These are phyloP conservation scores for Dissophora ornata DNA, from an alignment of 192 early-diverging fungal genomes.

Conservation along the genomic window DNA sequence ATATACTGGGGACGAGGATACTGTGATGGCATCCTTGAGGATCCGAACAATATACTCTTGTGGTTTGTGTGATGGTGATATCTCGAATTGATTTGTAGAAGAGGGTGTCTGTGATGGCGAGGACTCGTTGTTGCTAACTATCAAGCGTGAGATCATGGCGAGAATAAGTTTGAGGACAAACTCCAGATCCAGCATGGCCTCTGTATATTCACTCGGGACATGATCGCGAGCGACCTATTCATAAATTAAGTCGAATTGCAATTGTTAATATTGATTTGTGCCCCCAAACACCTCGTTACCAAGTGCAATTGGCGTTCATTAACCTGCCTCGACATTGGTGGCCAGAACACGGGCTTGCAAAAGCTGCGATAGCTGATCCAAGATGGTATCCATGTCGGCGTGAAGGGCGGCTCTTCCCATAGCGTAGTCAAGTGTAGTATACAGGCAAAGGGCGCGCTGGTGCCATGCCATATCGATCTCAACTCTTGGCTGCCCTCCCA, in stretches of 20 bases:
- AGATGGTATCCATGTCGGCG: conserved; percentile 35
- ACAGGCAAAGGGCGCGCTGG: conserved; percentile 58
- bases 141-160: conserved; percentile 46
- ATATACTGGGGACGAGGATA: conserved; percentile 45
- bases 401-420: conserved; percentile 51
- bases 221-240: conserved; percentile 35
- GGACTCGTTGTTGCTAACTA: conserved; percentile 7
- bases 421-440: conserved; percentile 56
- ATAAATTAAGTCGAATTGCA: background rate
- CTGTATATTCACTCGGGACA: conserved; percentile 26
- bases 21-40: conserved; percentile 45
- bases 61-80: conserved; percentile 29
- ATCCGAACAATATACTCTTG: conserved; percentile 32
- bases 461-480: conserved; percentile 55
- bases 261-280: too few relatives aligned
- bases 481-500: conserved; percentile 4
- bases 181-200: conserved; percentile 47
- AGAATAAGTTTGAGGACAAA: conserved; percentile 52
- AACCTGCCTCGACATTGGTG: conserved; percentile 38
- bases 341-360: conserved; percentile 30
- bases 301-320: too few relatives aligned
- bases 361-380: conserved; percentile 41
- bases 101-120: background rate
- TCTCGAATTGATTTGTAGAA: conserved; percentile 18
- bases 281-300: too few relatives aligned